A percentile compares a stretch with the other conserved stretches of the same genome.
These are phyloP conservation scores for Chaetothyriales sp. DNA, from an alignment of 2,329 filamentous ascomycete genomes.

Conservation along the genomic window DNA sequence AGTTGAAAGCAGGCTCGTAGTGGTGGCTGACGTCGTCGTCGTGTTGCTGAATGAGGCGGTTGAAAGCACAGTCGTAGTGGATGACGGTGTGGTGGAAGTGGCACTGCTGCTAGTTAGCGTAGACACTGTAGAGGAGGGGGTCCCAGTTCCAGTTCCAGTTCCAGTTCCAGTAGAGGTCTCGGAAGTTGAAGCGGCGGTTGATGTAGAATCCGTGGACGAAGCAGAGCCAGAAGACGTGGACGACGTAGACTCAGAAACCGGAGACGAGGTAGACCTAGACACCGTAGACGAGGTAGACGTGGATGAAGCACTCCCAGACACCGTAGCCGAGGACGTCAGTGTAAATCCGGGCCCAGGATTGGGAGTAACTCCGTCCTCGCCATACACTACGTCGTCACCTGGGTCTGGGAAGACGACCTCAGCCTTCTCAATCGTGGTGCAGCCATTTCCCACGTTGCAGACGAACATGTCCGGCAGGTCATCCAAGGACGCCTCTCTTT, in stretches of 20 bases:
- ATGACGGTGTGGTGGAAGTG: background rate
- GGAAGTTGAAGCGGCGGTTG: background rate
- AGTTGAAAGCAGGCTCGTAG: background rate
- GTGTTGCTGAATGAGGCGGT: background rate
- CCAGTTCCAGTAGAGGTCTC: background rate
- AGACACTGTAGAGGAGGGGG: background rate
- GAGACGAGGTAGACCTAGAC: too few species aligned
- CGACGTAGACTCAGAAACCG: too few species aligned
- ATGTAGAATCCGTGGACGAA: background rate
- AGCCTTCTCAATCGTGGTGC: slow-evolving; percentile 41
- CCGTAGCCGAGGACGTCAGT: background rate
- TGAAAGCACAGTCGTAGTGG: background rate
- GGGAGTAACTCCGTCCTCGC: slow-evolving; percentile 18
- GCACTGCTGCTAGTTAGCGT: background rate
- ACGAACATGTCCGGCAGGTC: slow-evolving; percentile 53
- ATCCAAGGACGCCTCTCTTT: slow-evolving; percentile 28
- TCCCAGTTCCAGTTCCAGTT: background rate
- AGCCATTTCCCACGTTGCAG: slow-evolving; percentile 50
- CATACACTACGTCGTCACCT: slow-evolving; percentile 38
- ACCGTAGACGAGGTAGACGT: background rate
- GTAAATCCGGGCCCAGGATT: slow-evolving; percentile 8
- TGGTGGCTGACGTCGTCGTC: background rate
- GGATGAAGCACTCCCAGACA: background rate
- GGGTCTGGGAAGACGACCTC: slow-evolving; percentile 53
- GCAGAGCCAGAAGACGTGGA: too few species aligned